phyloP scores from a whole-genome alignment of 2,329 filamentous ascomycete genomes.

The Aulographum hederae region DNA sequence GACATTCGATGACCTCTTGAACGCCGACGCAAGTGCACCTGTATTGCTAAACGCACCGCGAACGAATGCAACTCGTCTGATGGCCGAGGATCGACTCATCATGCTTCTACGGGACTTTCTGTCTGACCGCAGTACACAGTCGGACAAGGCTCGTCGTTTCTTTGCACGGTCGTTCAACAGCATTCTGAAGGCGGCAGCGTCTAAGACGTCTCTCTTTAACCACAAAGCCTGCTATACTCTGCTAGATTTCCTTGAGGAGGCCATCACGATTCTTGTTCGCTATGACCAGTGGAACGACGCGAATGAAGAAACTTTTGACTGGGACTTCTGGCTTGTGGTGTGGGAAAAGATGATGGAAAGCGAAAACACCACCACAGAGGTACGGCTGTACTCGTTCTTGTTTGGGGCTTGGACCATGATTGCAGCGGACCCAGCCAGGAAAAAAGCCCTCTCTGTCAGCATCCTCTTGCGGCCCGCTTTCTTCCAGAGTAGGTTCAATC shows the following conservation, averaged over 20 bases:
- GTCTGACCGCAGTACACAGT: conserved; percentile 38
- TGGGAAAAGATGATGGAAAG: conserved; percentile 64
- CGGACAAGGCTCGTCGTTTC: conserved; percentile 36
- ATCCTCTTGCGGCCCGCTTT: conserved; percentile 59
- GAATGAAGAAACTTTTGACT: conserved; percentile 41
- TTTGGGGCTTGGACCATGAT: conserved; percentile 66
- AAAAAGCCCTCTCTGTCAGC: conserved; percentile 49
- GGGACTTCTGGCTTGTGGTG: conserved; percentile 72
- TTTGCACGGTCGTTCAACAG: conserved; percentile 61
- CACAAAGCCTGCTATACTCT: conserved; percentile 72
- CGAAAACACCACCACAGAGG: conserved; percentile 78
- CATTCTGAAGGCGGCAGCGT: conserved; percentile 55
- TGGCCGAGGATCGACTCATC: conserved; percentile 78
- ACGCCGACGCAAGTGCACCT: conserved; percentile 48
- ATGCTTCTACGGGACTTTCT: conserved; percentile 69
- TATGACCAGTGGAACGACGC: conserved; percentile 31
- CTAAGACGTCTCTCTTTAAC: conserved; percentile 61
- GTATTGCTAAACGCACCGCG: conserved; percentile 41
- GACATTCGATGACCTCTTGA: conserved; percentile 49
- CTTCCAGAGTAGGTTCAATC: conserved; percentile 71
- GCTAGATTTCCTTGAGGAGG: conserved; percentile 82
- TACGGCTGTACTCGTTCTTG: conserved; percentile 65
- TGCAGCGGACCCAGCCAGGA: conserved; percentile 44
- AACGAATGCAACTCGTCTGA: conserved; percentile 53
- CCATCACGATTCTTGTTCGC: conserved; percentile 46